phyloP scores from a whole-genome alignment of 2,329 filamentous ascomycete species.

The Talaromyces funiculosus region DNA sequence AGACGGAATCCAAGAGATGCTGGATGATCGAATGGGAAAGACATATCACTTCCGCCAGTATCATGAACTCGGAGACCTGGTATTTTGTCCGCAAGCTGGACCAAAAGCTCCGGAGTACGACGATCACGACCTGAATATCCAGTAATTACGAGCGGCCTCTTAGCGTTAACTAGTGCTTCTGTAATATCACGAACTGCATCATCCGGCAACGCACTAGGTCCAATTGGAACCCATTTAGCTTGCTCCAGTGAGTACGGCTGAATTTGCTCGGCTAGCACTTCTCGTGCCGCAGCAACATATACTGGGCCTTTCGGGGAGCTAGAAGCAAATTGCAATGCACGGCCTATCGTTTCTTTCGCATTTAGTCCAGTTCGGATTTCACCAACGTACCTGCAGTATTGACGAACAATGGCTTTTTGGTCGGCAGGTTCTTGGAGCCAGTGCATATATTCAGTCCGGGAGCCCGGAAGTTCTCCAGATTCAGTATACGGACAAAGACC shows the following conservation, averaged over 20 bases:
- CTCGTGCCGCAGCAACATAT: conserved; percentile 66
- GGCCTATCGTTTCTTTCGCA: conserved; percentile 76
- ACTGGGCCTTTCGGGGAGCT: conserved; percentile 68
- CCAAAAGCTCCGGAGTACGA: neutral
- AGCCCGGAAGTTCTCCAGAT: conserved; percentile 65
- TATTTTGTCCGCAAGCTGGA: conserved; percentile 35
- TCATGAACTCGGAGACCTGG: conserved; percentile 41
- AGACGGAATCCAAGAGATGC: conserved; percentile 63
- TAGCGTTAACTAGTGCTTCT: neutral
- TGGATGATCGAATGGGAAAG: conserved; percentile 31
- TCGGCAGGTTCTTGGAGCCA: conserved; percentile 74
- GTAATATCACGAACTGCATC: conserved; percentile 27
- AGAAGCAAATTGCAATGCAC: conserved; percentile 69
- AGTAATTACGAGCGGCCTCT: neutral
- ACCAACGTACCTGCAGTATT: conserved; percentile 72
- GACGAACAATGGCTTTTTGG: conserved; percentile 65
- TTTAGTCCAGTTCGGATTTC: conserved; percentile 75
- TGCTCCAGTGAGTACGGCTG: conserved; percentile 61
- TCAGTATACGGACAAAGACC: conserved; percentile 66
- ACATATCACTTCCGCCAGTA: conserved; percentile 41
- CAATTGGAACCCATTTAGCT: conserved; percentile 61
- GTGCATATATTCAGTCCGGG: conserved; percentile 69
- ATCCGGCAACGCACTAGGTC: conserved; percentile 54
- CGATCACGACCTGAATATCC: neutral
- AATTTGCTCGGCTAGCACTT: conserved; percentile 75